phyloP scores from a whole-genome alignment of 2,329 filamentous ascomycete species.

The Nannizzia gypsea region DNA sequence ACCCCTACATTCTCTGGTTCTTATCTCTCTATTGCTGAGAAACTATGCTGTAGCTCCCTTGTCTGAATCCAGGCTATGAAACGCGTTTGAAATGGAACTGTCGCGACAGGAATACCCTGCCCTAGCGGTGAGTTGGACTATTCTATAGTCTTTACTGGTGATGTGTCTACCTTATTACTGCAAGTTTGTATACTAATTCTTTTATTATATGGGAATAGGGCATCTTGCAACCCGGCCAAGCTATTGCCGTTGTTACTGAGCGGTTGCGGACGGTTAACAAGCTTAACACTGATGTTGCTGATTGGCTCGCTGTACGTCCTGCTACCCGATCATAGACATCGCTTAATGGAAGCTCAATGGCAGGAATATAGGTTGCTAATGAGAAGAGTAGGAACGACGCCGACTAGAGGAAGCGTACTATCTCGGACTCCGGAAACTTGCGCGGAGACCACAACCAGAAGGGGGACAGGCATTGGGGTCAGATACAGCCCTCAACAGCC shows the following conservation, averaged over 20 bases:
- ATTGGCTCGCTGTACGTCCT: conserved; percentile 77
- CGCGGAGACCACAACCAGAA: conserved; percentile 61
- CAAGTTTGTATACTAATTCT: neutral
- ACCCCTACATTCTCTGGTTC: neutral
- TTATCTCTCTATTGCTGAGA: neutral
- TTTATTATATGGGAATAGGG: conserved; percentile 43
- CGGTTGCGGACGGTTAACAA: conserved; percentile 77
- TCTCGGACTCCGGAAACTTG: conserved; percentile 66
- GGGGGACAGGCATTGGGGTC: conserved; percentile 77
- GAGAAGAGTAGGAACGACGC: conserved; percentile 62
- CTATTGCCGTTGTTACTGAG: conserved; percentile 70
- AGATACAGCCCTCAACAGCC: conserved; percentile 21
- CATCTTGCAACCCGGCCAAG: conserved; percentile 67
- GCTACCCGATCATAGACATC: neutral
- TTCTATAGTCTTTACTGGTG: neutral
- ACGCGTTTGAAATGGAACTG: conserved; percentile 49
- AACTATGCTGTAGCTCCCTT: neutral
- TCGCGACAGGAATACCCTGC: conserved; percentile 84
- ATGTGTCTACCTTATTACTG: neutral
- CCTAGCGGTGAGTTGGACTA: conserved; percentile 62
- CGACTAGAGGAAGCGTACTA: conserved; percentile 86
- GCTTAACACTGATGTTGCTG: conserved; percentile 81
- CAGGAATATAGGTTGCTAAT: neutral
- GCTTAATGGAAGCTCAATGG: neutral
- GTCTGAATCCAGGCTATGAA: neutral